phyloP scores from a whole-genome alignment of 1,139 yeast species.

The Kodamaea sp. region DNA sequence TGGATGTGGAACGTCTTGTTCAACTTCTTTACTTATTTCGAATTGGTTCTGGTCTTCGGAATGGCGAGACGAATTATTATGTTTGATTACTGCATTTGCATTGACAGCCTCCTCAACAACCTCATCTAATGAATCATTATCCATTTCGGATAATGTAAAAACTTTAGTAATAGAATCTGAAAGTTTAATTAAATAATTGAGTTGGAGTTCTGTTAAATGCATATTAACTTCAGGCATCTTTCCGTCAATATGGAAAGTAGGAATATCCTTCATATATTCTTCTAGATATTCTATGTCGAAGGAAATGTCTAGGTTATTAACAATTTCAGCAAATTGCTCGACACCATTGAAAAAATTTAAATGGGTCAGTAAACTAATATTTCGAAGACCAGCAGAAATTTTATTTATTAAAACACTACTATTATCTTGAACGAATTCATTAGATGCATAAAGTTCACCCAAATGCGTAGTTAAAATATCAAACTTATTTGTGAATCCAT shows the following conservation, averaged over 20 bases:
- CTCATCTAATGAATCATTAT: constrained; percentile 40
- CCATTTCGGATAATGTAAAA: constrained; percentile 40
- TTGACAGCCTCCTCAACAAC: constrained; percentile 62
- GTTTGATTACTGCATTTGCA: constrained; percentile 46
- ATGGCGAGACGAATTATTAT: constrained; percentile 16
- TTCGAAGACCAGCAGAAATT: constrained; percentile 65
- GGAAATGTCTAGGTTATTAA: constrained; percentile 63
- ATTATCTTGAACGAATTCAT: constrained; percentile 42
- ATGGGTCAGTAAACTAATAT: constrained; percentile 60
- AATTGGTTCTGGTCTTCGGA: constrained; percentile 4
- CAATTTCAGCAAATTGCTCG: constrained; percentile 58
- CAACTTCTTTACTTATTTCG: background rate
- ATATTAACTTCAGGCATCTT: constrained; percentile 63
- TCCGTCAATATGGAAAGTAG: constrained; percentile 57
- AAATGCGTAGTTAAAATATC: constrained; percentile 69
- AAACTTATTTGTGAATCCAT: constrained; percentile 34
- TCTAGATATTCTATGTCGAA: constrained; percentile 60
- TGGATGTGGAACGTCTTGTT: constrained; percentile 12
- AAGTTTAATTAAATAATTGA: constrained; percentile 54
- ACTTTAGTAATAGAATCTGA: constrained; percentile 58
- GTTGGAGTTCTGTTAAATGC: constrained; percentile 74
- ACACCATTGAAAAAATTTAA: constrained; percentile 44
- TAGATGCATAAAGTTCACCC: constrained; percentile 78
- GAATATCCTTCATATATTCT: constrained; percentile 33
- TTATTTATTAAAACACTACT: constrained; percentile 33